Conservation (phyloP, 1,284 basidiomycete species). For the Serendipita sp. region DNA sequence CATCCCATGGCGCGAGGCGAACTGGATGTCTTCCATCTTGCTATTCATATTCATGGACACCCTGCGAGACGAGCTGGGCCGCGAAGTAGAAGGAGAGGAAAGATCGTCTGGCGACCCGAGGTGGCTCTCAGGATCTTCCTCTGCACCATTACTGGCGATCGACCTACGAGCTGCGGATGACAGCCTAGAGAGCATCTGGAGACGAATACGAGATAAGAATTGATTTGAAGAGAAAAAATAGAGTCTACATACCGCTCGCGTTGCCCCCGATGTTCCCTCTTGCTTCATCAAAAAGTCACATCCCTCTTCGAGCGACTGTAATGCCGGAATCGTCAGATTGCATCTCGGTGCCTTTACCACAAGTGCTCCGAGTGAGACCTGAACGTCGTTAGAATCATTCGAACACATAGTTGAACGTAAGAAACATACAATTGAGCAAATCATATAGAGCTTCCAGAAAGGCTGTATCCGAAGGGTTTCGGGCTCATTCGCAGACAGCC, state of each 20-base stretch:
- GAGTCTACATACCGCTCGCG: not conserved
- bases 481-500: not conserved
- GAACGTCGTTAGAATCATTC: not conserved
- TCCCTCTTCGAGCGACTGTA: not conserved
- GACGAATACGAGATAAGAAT: not conserved
- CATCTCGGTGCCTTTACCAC: not conserved
- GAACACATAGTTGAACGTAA: not conserved
- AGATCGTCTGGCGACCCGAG: no score
- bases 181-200: not conserved
- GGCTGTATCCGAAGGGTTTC: not conserved
- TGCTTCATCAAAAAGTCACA: not conserved
- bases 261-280: not conserved
- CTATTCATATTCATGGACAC: no score
- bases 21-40: no score
- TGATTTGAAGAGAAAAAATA: not conserved
- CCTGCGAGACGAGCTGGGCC: no score
- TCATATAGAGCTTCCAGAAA: not conserved
- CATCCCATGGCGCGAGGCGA: no score
- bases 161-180: no score
- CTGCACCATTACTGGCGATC: no score
- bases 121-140: no score
- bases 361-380: constrained; percentile 2
- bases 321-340: not conserved
- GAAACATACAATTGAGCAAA: not conserved
- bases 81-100: no score